Evolutionary conservation across 1,284 basidiomycete genomes (phyloP).

Genomic region (Naganishia sp.): DNA sequence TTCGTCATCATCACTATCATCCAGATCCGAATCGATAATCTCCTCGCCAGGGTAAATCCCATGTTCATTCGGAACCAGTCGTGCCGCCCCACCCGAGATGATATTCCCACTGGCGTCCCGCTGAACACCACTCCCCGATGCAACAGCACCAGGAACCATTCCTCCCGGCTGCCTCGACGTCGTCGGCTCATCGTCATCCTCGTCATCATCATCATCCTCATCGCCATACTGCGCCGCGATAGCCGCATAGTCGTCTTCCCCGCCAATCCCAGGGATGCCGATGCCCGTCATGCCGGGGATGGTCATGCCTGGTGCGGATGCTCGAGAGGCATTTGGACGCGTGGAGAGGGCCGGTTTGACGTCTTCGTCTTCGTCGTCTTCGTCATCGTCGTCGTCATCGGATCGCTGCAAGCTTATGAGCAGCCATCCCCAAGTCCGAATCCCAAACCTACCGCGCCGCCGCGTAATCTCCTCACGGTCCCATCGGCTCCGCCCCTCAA

Average conservation of each 20-base stretch:
- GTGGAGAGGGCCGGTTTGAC: conserved; percentile 20
- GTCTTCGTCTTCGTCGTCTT: conserved; percentile 29
- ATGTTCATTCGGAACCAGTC: conserved; percentile 48
- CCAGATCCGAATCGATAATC: conserved; percentile 92
- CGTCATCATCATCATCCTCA: conserved; percentile 26
- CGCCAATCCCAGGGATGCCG: conserved; percentile 22
- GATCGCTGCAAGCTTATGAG: conserved; percentile 12
- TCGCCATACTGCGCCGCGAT: conserved; percentile 26
- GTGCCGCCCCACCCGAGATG: conserved; percentile 8
- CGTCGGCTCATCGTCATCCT: conserved; percentile 14
- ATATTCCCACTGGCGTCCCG: conserved; percentile 25
- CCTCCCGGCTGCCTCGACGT: conserved; percentile 16
- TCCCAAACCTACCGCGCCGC: conserved; percentile 13
- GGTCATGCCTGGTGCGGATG: neutral
- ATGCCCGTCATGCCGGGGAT: conserved; percentile 27
- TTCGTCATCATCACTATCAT: conserved; percentile 70
- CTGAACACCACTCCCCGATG: conserved; percentile 20
- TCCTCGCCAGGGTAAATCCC: conserved; percentile 62
- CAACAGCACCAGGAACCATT: conserved; percentile 4
- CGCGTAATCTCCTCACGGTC: conserved; percentile 14
- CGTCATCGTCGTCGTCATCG: conserved; percentile 30
- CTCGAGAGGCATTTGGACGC: conserved; percentile 14
- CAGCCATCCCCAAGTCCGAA: neutral
- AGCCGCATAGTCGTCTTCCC: conserved; percentile 22
- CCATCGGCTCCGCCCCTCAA: conserved; percentile 20